Evolutionary conservation across 2,329 filamentous ascomycete species (phyloP).

Genomic region (Venturia oleaginea): DNA sequence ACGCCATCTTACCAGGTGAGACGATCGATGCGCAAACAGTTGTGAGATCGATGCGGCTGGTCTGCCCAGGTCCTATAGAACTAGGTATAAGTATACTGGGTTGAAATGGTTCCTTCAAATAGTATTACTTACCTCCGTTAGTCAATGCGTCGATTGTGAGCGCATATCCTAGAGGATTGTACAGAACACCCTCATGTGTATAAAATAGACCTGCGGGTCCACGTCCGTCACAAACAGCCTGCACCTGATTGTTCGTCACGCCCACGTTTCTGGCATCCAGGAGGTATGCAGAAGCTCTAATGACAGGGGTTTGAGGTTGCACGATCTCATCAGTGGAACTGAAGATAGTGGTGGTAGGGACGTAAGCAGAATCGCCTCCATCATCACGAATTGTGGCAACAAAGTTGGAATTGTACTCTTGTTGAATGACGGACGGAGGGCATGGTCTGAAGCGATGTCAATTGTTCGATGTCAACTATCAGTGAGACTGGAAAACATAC

Average conservation of each 20-base stretch:
- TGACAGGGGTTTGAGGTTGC: conserved; percentile 37
- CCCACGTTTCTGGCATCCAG: conserved; percentile 36
- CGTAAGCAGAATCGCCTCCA: conserved; percentile 44
- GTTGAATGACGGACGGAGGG: conserved; percentile 39
- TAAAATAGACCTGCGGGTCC: conserved; percentile 36
- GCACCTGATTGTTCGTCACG: conserved; percentile 43
- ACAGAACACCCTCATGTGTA: conserved; percentile 43
- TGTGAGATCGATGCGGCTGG: conserved; percentile 31
- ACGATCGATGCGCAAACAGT: conserved; percentile 32
- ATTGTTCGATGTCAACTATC: conserved; percentile 15
- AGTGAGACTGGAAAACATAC: conserved; percentile 19
- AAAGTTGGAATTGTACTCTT: conserved; percentile 37
- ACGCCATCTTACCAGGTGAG: conserved; percentile 18
- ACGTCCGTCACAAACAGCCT: conserved; percentile 29
- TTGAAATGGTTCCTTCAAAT: neutral
- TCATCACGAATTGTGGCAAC: conserved; percentile 34
- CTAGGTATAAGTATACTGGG: neutral
- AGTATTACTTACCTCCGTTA: conserved; percentile 29
- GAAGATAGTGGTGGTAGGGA: conserved; percentile 47
- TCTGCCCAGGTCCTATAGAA: conserved; percentile 25
- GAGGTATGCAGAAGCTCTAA: conserved; percentile 38
- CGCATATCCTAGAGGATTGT: conserved; percentile 38
- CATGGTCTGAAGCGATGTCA: conserved; percentile 18
- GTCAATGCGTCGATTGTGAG: conserved; percentile 41
- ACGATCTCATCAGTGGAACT: conserved; percentile 44